Evolutionary conservation across 106 monocot genomes (phyloP).

Genomic region (Acorus calamus): DNA sequence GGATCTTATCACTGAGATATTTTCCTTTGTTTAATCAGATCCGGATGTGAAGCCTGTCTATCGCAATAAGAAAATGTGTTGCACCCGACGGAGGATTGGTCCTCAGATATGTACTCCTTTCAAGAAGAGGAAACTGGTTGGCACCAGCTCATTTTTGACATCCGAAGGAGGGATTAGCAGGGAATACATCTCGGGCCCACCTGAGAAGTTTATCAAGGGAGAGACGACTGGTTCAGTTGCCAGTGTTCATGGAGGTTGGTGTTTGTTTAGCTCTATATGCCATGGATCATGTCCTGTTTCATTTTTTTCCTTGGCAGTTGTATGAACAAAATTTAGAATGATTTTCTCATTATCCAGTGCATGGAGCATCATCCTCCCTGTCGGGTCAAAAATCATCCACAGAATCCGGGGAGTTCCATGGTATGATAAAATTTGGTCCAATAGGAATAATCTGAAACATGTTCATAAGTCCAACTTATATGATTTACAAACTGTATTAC

Average conservation of each 20-base stretch:
- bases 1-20: too few relatives aligned
- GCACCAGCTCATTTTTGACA: conserved; percentile 6
- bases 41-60: conserved; percentile 20
- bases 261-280: background rate
- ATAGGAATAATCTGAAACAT: too few relatives aligned
- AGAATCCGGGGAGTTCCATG: conserved; percentile 19
- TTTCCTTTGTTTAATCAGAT: conserved; percentile 7
- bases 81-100: conserved; percentile 15
- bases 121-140: conserved; percentile 29
- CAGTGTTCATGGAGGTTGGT: conserved; percentile 11
- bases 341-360: conserved; percentile 9
- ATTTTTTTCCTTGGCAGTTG: too few relatives aligned
- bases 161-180: background rate
- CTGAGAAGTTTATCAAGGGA: conserved; percentile 12
- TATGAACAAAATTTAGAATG: background rate
- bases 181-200: conserved; percentile 5
- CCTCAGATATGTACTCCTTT: conserved; percentile 18
- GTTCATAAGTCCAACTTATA: too few relatives aligned
- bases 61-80: conserved; percentile 21
- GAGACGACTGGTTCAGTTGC: conserved; percentile 14
- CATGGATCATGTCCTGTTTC: too few relatives aligned
- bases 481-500: too few relatives aligned
- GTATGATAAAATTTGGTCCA: conserved; percentile 4
- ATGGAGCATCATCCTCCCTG: conserved; percentile 7
- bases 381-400: conserved; percentile 10